These are phyloP conservation scores for Rhinocladiella mackenziei DNA, from an alignment of 2,329 filamentous ascomycete species.

Conservation along the genomic window DNA sequence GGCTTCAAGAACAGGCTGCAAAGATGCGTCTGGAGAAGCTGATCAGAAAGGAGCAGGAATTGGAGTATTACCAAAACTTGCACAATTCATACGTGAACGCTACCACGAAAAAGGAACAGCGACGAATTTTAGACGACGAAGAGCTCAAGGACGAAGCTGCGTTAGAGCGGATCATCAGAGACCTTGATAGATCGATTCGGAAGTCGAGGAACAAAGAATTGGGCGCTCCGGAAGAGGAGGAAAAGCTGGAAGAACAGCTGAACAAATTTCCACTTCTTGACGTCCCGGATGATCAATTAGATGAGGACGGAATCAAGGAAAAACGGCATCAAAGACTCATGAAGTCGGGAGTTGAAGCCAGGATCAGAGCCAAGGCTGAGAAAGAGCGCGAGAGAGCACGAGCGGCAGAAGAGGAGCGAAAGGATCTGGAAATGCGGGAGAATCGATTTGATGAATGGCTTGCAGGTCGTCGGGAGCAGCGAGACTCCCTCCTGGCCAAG, in stretches of 20 bases:
- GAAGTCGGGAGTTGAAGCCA: slow-evolving; percentile 91
- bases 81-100: slow-evolving; percentile 59
- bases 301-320: slow-evolving; percentile 84
- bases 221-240: slow-evolving; percentile 75
- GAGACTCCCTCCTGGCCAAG: slow-evolving; percentile 66
- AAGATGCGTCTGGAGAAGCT: slow-evolving; percentile 96
- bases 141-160: slow-evolving; percentile 88
- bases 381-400: slow-evolving; percentile 90
- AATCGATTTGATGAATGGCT: slow-evolving; percentile 86
- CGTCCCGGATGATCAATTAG: slow-evolving; percentile 83
- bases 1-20: slow-evolving; percentile 90
- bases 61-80: slow-evolving; percentile 88
- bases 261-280: slow-evolving; percentile 80
- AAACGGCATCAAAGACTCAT: slow-evolving; percentile 89
- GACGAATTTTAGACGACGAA: slow-evolving; percentile 78
- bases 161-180: slow-evolving; percentile 77
- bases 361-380: slow-evolving; percentile 89
- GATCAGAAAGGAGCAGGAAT: slow-evolving; percentile 89
- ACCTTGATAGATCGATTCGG: slow-evolving; percentile 84
- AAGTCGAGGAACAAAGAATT: slow-evolving; percentile 91
- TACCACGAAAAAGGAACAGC: slow-evolving; percentile 85
- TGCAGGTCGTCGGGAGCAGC: slow-evolving; percentile 70
- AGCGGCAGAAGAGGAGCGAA: slow-evolving; percentile 73
- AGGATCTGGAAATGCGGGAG: slow-evolving; percentile 77
- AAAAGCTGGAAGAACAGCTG: slow-evolving; percentile 66